Percentiles rank a stretch among this genome's conserved stretches.
Evolutionary conservation across 116 monocot species (phyloP).

Genomic region (Cymodocea nodosa): DNA sequence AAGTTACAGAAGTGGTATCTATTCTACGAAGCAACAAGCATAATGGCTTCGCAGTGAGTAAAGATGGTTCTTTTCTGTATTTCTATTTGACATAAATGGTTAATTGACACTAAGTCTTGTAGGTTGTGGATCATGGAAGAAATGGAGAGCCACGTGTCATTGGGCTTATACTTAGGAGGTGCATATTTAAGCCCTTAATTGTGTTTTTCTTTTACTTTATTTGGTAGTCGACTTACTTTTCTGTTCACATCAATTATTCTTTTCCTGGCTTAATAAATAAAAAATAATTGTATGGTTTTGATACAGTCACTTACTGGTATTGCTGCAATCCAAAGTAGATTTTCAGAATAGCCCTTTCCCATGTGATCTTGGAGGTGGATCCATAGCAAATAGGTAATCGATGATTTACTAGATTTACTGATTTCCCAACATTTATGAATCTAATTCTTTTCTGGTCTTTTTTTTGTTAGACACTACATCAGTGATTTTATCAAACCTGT

Average conservation of each 20-base stretch:
- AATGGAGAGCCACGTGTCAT: slow-evolving; percentile 75
- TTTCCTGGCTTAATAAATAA: background rate
- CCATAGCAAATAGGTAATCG: slow-evolving; percentile 52
- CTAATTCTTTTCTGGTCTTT: background rate
- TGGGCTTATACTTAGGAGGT: slow-evolving; percentile 94
- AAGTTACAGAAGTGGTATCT: slow-evolving; percentile 67
- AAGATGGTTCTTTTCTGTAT: background rate
- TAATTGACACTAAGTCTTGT: slow-evolving; percentile 3
- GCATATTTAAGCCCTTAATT: background rate
- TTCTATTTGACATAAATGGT: background rate
- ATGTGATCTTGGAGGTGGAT: slow-evolving; percentile 46
- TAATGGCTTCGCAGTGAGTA: slow-evolving; percentile 94
- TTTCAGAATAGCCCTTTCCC: slow-evolving; percentile 86
- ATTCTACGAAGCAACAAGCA: slow-evolving; percentile 72
- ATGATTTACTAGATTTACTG: slow-evolving; percentile 5
- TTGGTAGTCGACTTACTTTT: background rate
- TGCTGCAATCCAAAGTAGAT: slow-evolving; percentile 91
- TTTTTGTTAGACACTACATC: slow-evolving; percentile 52
- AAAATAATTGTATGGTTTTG: slow-evolving; percentile 5
- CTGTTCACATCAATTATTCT: background rate
- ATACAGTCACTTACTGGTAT: slow-evolving; percentile 85
- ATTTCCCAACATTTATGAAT: background rate
- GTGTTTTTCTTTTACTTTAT: background rate
- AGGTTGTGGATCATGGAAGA: slow-evolving; percentile 69
- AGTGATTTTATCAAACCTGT: slow-evolving; percentile 97